Evolutionary conservation across 1,284 basidiomycete genomes (phyloP).

Genomic region (Microbotryum saponariae): DNA sequence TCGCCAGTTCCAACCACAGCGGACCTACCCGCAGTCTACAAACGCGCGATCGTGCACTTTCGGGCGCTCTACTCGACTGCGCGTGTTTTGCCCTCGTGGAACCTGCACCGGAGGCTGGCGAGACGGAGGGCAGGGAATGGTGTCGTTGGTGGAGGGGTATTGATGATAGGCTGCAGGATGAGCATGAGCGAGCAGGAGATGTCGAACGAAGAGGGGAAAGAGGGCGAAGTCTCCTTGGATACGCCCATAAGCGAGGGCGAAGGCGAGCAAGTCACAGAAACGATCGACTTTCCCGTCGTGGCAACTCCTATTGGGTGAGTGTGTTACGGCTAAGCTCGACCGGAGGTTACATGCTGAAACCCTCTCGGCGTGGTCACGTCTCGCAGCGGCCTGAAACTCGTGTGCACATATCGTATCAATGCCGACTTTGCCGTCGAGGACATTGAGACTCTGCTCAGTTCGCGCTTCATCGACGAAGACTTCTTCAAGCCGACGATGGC

Average conservation of each 20-base stretch:
- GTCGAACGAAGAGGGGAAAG: not conserved
- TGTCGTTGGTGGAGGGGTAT: conserved; percentile 31
- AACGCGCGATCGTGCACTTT: conserved; percentile 40
- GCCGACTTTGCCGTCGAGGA: conserved; percentile 35
- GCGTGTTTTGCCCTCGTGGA: conserved; percentile 34
- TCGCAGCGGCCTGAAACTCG: conserved; percentile 24
- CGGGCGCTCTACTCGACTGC: conserved; percentile 37
- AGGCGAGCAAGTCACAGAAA: conserved; percentile 15
- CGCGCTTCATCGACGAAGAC: conserved; percentile 37
- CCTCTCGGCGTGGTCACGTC: not conserved
- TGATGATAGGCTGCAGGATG: conserved; percentile 35
- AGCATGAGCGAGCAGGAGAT: conserved; percentile 18
- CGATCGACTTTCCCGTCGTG: conserved; percentile 29
- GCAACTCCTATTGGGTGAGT: conserved; percentile 34
- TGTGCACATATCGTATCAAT: conserved; percentile 31
- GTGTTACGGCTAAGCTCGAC: not conserved
- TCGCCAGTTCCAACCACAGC: conserved; percentile 10
- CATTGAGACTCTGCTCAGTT: conserved; percentile 35
- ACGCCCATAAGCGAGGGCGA: conserved; percentile 4
- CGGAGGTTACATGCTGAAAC: not conserved
- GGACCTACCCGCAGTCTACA: conserved; percentile 40
- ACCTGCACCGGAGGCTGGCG: conserved; percentile 32
- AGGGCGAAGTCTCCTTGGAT: conserved; percentile 2
- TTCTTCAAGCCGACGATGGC: conserved; percentile 36
- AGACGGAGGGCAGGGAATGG: conserved; percentile 28